Conservation (phyloP, 257 asterid species). For the Striga asiatica region DNA sequence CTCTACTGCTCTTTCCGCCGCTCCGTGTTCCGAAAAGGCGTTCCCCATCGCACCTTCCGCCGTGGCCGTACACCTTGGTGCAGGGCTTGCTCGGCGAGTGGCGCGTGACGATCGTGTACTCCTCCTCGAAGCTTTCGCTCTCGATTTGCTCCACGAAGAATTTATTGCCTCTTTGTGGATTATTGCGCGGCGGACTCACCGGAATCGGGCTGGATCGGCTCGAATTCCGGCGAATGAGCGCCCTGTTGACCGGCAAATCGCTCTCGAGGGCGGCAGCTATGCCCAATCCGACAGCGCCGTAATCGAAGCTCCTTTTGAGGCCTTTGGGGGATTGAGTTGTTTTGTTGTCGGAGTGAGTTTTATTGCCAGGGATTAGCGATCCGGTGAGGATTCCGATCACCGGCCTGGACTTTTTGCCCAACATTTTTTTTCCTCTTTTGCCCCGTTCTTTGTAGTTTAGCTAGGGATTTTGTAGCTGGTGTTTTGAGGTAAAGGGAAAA, state of each 20-base stretch:
- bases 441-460: too few relatives aligned
- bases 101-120: conserved; percentile 46
- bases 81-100: conserved; percentile 32
- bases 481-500: too few relatives aligned
- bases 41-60: too few relatives aligned
- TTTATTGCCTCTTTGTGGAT: not conserved
- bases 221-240: conserved; percentile 28
- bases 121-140: conserved; percentile 37
- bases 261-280: conserved; percentile 68
- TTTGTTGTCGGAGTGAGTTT: conserved; percentile 30
- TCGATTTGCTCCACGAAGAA: conserved; percentile 1
- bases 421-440: conserved; percentile 23
- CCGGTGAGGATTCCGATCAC: too few relatives aligned
- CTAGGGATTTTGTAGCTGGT: too few relatives aligned
- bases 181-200: conserved; percentile 18
- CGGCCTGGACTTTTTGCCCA: conserved; percentile 17
- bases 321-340: conserved; percentile 34
- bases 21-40: too few relatives aligned
- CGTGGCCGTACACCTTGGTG: conserved; percentile 37
- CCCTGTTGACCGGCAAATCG: conserved; percentile 15
- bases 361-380: too few relatives aligned
- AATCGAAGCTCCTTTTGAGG: conserved; percentile 27
- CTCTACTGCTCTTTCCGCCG: conserved; percentile 14
- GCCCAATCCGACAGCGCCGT: conserved; percentile 64
- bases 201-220: conserved; percentile 48